Percentiles rank a stretch among this genome's conserved stretches.
phyloP scores from a whole-genome alignment of 352 stramenopile species.

The Globisporangium orthogonon region DNA sequence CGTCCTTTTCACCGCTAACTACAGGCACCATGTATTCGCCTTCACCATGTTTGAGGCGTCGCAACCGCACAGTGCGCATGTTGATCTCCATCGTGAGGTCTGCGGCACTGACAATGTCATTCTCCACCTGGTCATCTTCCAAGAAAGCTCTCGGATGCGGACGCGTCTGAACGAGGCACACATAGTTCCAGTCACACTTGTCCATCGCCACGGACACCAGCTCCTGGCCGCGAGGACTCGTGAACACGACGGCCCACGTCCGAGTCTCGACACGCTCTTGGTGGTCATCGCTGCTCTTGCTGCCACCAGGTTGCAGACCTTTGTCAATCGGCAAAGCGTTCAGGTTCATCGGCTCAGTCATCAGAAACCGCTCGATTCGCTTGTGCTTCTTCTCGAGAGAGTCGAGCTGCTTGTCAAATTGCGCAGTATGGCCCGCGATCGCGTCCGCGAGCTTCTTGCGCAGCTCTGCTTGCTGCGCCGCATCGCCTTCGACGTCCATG shows the following conservation, averaged over 20 bases:
- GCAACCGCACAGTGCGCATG: conserved; percentile 52
- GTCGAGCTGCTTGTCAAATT: conserved; percentile 39
- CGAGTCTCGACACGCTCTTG: conserved; percentile 31
- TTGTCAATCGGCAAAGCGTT: conserved; percentile 24
- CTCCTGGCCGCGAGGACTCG: conserved; percentile 35
- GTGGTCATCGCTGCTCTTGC: conserved; percentile 5
- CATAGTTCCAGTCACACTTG: conserved; percentile 61
- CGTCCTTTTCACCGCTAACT: not conserved
- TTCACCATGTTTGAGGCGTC: conserved; percentile 43
- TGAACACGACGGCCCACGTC: conserved; percentile 48
- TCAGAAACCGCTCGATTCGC: conserved; percentile 39
- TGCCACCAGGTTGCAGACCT: not conserved
- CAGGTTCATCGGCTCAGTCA: conserved; percentile 54
- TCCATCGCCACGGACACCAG: conserved; percentile 39
- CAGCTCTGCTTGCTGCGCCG: conserved; percentile 41
- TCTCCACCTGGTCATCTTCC: conserved; percentile 49
- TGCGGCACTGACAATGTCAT: conserved; percentile 34
- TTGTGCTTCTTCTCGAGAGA: conserved; percentile 22
- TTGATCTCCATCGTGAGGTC: conserved; percentile 55
- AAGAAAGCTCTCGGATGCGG: conserved; percentile 44
- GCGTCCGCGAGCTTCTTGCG: conserved; percentile 48
- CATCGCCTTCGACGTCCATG: conserved; percentile 32
- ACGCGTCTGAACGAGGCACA: conserved; percentile 51
- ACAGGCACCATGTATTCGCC: conserved; percentile 33
- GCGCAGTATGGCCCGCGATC: conserved; percentile 24